Percentiles rank a stretch among this genome's conserved stretches.
phyloP scores from a whole-genome alignment of 768 basidiomycete species.

The Ramaria sp. region DNA sequence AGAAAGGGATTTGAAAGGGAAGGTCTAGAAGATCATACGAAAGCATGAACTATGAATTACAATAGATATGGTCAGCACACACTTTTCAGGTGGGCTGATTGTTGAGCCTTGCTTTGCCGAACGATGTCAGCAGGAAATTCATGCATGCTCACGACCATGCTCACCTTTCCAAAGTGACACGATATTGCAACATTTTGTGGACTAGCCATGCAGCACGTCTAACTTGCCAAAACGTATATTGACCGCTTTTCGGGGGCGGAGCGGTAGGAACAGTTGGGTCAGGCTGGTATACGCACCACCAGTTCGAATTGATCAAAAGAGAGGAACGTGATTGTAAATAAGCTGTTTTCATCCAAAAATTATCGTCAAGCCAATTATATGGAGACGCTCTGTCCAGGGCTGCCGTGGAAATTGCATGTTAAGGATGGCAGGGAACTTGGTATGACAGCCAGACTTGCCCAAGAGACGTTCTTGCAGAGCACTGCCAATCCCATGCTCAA shows the following conservation, averaged over 20 bases:
- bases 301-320: constrained; percentile 83
- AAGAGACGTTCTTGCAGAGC: constrained; percentile 62
- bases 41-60: not conserved
- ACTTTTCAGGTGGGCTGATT: not conserved
- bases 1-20: constrained; percentile 35
- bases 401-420: constrained; percentile 17
- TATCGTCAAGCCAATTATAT: constrained; percentile 90
- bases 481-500: constrained; percentile 58
- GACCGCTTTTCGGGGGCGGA: constrained; percentile 14
- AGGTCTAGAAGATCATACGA: constrained; percentile 9
- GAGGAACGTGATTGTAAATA: constrained; percentile 86
- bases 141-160: constrained; percentile 13
- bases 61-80: not conserved
- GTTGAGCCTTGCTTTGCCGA: not conserved
- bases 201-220: constrained; percentile 76
- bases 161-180: constrained; percentile 51
- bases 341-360: constrained; percentile 80
- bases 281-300: constrained; percentile 85
- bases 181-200: constrained; percentile 63
- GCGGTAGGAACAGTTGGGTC: constrained; percentile 50
- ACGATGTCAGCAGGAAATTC: not conserved
- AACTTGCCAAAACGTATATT: constrained; percentile 70
- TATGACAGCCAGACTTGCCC: constrained; percentile 31
- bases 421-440: not conserved
- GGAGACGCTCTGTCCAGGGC: constrained; percentile 78